Evolutionary conservation across 768 basidiomycete genomes (phyloP).

Genomic region (Inosperma sp.): DNA sequence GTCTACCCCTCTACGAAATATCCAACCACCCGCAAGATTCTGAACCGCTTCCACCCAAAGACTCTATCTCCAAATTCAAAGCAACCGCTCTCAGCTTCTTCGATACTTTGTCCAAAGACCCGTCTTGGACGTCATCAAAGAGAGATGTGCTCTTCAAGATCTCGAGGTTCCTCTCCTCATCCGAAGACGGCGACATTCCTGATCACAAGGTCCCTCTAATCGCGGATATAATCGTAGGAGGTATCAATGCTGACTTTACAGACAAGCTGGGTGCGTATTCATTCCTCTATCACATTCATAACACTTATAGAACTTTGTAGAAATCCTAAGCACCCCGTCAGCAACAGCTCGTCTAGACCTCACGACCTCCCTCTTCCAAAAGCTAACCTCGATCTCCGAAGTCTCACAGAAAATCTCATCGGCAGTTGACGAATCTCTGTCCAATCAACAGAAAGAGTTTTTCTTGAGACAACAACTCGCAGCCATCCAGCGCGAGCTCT

Average conservation of each 20-base stretch:
- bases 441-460: slow-evolving; percentile 84
- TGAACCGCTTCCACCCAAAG: slow-evolving; percentile 45
- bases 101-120: slow-evolving; percentile 49
- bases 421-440: slow-evolving; percentile 78
- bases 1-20: slow-evolving; percentile 36
- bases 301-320: slow-evolving; percentile 29
- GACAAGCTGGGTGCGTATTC: slow-evolving; percentile 63
- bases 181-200: slow-evolving; percentile 36
- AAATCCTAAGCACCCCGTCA: slow-evolving; percentile 60
- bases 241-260: slow-evolving; percentile 57
- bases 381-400: slow-evolving; percentile 73
- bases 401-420: slow-evolving; percentile 77
- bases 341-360: slow-evolving; percentile 50
- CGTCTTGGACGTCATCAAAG: slow-evolving; percentile 64
- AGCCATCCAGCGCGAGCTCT: slow-evolving; percentile 74
- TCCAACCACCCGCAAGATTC: slow-evolving; percentile 40
- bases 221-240: slow-evolving; percentile 70
- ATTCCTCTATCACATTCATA: background rate
- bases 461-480: slow-evolving; percentile 81
- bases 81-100: slow-evolving; percentile 60
- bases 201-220: slow-evolving; percentile 64
- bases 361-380: slow-evolving; percentile 67
- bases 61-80: slow-evolving; percentile 64
- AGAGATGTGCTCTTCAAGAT: slow-evolving; percentile 70
- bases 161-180: slow-evolving; percentile 23